Evolutionary conservation across 2,329 filamentous ascomycete species (phyloP).

Genomic region (Grosmannia serpens): DNA sequence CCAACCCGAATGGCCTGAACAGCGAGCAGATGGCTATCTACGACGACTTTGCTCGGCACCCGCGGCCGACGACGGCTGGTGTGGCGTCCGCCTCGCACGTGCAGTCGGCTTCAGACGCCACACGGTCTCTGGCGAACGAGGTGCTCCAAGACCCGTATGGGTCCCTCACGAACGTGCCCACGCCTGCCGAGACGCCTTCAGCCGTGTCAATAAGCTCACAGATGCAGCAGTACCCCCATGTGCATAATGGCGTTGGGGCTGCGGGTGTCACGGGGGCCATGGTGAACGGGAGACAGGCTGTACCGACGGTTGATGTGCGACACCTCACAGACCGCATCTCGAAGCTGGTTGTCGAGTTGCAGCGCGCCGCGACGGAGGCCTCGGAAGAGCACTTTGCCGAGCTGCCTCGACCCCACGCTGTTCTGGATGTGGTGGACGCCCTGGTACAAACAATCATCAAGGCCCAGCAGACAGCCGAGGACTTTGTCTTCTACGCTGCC

Average conservation of each 20-base stretch:
- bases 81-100: slow-evolving; percentile 38
- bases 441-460: slow-evolving; percentile 52
- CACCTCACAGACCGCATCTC: slow-evolving; percentile 42
- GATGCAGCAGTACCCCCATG: slow-evolving; percentile 42
- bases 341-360: slow-evolving; percentile 46
- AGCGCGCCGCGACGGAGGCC: slow-evolving; percentile 39
- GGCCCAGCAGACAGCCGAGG: slow-evolving; percentile 48
- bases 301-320: slow-evolving; percentile 37
- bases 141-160: slow-evolving; percentile 52
- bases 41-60: slow-evolving; percentile 86
- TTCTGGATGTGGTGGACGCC: slow-evolving; percentile 52
- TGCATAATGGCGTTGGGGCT: slow-evolving; percentile 26
- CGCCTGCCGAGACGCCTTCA: slow-evolving; percentile 46
- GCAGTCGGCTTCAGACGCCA: slow-evolving; percentile 48
- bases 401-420: slow-evolving; percentile 44
- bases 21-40: slow-evolving; percentile 91
- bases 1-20: slow-evolving; percentile 60
- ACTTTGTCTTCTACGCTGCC: slow-evolving; percentile 46
- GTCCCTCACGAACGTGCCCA: slow-evolving; percentile 44
- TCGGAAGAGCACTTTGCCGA: slow-evolving; percentile 49
- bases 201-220: slow-evolving; percentile 42
- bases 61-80: slow-evolving; percentile 31
- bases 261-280: slow-evolving; percentile 15
- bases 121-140: slow-evolving; percentile 50
- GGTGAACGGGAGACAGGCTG: slow-evolving; percentile 39